Evolutionary conservation across 345 rosid species (phyloP).

Genomic region (Geranium brycei): DNA sequence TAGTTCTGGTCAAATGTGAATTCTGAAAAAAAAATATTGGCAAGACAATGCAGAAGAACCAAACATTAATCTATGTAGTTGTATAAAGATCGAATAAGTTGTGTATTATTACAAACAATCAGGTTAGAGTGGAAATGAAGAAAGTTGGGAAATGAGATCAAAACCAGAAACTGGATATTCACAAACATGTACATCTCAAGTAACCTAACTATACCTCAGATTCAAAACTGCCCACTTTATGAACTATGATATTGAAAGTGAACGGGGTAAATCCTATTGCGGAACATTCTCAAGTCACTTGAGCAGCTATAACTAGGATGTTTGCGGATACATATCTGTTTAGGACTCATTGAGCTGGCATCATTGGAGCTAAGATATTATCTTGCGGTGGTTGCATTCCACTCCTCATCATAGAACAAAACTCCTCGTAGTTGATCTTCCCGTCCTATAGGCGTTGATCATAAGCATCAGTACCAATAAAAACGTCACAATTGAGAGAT

Average conservation of each 20-base stretch:
- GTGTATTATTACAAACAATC: neutral
- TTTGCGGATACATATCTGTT: neutral
- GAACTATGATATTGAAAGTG: neutral
- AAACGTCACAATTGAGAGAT: neutral
- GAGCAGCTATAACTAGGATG: neutral
- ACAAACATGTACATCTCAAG: neutral
- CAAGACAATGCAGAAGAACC: too few relatives aligned
- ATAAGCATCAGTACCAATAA: conserved; percentile 4
- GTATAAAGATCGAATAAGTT: neutral
- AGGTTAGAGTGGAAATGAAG: too few relatives aligned
- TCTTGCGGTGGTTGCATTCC: conserved; percentile 25
- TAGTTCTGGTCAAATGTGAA: too few relatives aligned
- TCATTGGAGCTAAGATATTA: conserved; percentile 17
- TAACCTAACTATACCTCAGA: neutral
- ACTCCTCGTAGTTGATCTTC: conserved; percentile 67
- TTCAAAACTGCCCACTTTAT: neutral
- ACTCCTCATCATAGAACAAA: conserved; percentile 70
- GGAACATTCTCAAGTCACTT: neutral
- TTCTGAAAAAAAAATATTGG: too few relatives aligned
- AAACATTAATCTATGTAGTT: neutral
- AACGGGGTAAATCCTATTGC: neutral
- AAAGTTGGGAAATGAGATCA: neutral
- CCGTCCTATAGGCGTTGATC: conserved; percentile 45
- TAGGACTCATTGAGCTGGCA: neutral
- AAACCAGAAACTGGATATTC: neutral